phyloP scores from a whole-genome alignment of 495 filamentous ascomycete species.

The Terfezia boudieri region DNA sequence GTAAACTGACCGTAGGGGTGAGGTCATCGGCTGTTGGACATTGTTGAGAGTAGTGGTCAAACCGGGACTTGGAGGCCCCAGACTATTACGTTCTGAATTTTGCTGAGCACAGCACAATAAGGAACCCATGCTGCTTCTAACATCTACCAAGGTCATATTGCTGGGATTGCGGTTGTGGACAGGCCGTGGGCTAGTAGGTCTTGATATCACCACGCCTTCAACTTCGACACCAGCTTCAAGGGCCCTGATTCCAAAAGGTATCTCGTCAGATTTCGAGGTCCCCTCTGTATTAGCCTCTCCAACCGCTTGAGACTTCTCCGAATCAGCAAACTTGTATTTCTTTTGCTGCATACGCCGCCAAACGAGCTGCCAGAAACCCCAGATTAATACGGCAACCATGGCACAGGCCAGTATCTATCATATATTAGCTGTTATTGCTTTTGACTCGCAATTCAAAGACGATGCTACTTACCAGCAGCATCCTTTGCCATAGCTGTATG shows the following conservation, averaged over 20 bases:
- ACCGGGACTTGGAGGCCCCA: conserved; percentile 11
- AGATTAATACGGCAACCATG: conserved; percentile 32
- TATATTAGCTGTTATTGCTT: conserved; percentile 20
- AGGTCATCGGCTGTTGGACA: conserved; percentile 4
- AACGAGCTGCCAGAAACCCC: conserved; percentile 37
- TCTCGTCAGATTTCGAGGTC: conserved; percentile 27
- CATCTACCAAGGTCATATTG: conserved; percentile 10
- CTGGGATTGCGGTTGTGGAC: conserved; percentile 8
- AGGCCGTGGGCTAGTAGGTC: conserved; percentile 31
- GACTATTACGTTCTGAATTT: background rate
- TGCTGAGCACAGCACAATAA: background rate
- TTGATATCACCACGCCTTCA: conserved; percentile 75
- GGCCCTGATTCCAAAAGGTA: conserved; percentile 77
- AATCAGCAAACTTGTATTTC: conserved; percentile 36
- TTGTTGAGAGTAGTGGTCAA: conserved; percentile 3
- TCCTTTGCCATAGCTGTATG: conserved; percentile 78
- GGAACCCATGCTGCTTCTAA: background rate
- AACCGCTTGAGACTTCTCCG: conserved; percentile 31
- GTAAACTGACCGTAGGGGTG: conserved; percentile 9
- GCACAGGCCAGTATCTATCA: conserved; percentile 17
- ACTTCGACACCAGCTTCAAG: conserved; percentile 68
- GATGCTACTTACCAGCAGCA: conserved; percentile 51
- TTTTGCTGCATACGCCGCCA: conserved; percentile 41
- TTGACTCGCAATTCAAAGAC: conserved; percentile 13
- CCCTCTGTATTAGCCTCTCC: conserved; percentile 13